Conservation (phyloP, 148 eudicot genomes). For the Persicaria maculosa region DNA sequence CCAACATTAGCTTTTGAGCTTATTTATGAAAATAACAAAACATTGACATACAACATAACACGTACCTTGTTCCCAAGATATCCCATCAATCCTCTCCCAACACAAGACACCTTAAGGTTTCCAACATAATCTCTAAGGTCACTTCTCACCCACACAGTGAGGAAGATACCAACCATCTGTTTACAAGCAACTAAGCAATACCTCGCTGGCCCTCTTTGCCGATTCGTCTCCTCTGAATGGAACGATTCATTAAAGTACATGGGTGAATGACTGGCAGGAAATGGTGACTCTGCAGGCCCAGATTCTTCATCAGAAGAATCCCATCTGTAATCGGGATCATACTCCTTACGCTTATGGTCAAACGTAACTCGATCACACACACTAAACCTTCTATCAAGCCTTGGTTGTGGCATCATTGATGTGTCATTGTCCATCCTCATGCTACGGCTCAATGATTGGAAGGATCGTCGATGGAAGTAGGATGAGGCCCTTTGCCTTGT, state of each 20-base stretch:
- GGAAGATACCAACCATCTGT: slow-evolving; percentile 93
- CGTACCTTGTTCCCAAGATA: slow-evolving; percentile 97
- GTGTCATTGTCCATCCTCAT: slow-evolving; percentile 36
- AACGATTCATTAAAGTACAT: slow-evolving; percentile 40
- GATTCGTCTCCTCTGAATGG: slow-evolving; percentile 51
- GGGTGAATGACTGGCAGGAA: slow-evolving; percentile 39
- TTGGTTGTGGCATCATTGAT: slow-evolving; percentile 47
- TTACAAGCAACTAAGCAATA: slow-evolving; percentile 91
- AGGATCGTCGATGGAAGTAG: slow-evolving; percentile 67
- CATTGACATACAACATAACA: slow-evolving; percentile 4
- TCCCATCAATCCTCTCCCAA: slow-evolving; percentile 98
- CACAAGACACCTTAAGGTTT: slow-evolving; percentile 90
- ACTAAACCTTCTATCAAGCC: slow-evolving; percentile 70
- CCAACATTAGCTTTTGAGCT: neutral
- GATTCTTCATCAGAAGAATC: slow-evolving; percentile 77
- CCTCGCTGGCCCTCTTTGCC: slow-evolving; percentile 47
- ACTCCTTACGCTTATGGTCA: slow-evolving; percentile 44
- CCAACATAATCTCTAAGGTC: slow-evolving; percentile 74
- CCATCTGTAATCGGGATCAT: slow-evolving; percentile 45
- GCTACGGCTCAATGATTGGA: slow-evolving; percentile 71
- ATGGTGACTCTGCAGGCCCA: slow-evolving; percentile 44
- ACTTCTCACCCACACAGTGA: slow-evolving; percentile 80
- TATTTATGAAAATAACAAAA: no score
- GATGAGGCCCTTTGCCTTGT: slow-evolving; percentile 49
- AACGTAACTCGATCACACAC: slow-evolving; percentile 71